phyloP scores from a whole-genome alignment of 257 asterid species.

The Solanum virginianum region DNA sequence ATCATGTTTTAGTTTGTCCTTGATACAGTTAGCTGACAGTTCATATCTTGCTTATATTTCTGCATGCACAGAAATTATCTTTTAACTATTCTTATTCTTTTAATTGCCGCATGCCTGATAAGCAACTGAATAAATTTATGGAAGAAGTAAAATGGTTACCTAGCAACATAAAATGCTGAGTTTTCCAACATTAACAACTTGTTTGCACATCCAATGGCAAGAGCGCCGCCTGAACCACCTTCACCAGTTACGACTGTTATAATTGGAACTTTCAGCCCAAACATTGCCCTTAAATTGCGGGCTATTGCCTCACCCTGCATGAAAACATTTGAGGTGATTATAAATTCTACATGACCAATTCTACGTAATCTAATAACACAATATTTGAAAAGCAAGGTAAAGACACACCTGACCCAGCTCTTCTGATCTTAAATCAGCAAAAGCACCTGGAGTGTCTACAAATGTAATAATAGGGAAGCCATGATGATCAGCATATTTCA shows the following conservation, averaged over 20 bases:
- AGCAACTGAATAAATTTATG: background rate
- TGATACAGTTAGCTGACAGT: background rate
- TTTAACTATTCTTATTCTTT: background rate
- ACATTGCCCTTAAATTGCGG: constrained; percentile 83
- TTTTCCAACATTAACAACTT: constrained; percentile 92
- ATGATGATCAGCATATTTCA: constrained; percentile 87
- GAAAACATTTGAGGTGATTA: background rate
- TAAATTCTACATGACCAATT: background rate
- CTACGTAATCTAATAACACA: background rate
- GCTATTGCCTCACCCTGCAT: constrained; percentile 97
- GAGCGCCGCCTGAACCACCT: constrained; percentile 99
- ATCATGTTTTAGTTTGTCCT: background rate
- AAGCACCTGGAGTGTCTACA: constrained; percentile 92
- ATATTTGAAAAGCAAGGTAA: background rate
- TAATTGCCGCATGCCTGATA: background rate
- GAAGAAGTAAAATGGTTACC: constrained; percentile 17
- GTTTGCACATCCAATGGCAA: constrained; percentile 96
- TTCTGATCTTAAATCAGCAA: constrained; percentile 81
- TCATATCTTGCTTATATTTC: background rate
- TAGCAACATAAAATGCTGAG: constrained; percentile 93
- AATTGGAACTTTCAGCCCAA: constrained; percentile 92
- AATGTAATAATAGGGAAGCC: constrained; percentile 82
- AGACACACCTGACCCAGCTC: constrained; percentile 63
- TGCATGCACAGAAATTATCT: background rate
- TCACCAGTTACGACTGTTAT: constrained; percentile 87